A percentile compares a stretch with the other conserved stretches of the same genome.
phyloP scores from a whole-genome alignment of 495 filamentous ascomycete genomes.

The Alectoria sarmentosa region DNA sequence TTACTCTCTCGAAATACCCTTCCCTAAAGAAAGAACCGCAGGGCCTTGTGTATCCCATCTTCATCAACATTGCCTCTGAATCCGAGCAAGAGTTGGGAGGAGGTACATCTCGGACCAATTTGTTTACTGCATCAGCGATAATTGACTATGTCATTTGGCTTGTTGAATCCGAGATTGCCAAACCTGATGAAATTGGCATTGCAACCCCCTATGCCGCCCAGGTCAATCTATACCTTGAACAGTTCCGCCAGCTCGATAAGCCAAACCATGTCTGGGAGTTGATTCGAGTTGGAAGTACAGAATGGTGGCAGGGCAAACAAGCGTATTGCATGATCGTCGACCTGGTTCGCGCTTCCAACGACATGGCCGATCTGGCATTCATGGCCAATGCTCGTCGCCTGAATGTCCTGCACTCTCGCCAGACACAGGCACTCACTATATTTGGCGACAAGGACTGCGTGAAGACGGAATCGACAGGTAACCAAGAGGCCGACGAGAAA shows the following conservation, averaged over 20 bases:
- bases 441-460: not conserved
- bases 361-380: not conserved
- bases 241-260: not conserved
- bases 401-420: not conserved
- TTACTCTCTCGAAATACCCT: not conserved
- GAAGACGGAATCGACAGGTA: not conserved
- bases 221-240: not conserved
- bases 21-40: not conserved
- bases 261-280: not conserved
- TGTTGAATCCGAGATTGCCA: not conserved
- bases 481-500: no score
- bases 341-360: conserved; percentile 8
- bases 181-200: not conserved
- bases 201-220: not conserved
- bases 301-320: conserved; percentile 2
- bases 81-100: not conserved
- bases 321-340: not conserved
- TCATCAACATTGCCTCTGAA: not conserved
- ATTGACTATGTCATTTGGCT: not conserved
- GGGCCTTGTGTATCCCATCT: not conserved
- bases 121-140: not conserved
- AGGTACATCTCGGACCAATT: not conserved
- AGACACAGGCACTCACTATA: not conserved
- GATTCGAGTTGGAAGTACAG: not conserved
- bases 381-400: not conserved